Evolutionary conservation across 257 asterid genomes (phyloP).

Genomic region (Jacaranda copaia): DNA sequence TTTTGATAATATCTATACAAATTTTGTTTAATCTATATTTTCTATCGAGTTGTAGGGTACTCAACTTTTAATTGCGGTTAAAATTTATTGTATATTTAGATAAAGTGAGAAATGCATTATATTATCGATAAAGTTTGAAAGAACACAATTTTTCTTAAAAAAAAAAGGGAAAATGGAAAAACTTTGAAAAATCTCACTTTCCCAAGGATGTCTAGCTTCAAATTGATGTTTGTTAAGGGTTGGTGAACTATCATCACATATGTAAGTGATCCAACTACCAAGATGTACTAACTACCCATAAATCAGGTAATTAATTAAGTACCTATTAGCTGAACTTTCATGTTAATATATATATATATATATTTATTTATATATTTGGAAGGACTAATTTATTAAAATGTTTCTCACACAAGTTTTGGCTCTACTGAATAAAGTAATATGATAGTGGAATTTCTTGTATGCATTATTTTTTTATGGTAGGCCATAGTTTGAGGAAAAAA

Average conservation of each 20-base stretch:
- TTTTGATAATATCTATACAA: too few species aligned
- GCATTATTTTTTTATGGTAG: neutral
- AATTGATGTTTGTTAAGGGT: neutral
- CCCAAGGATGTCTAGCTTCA: too few species aligned
- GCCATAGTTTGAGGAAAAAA: slow-evolving; percentile 17
- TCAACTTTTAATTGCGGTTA: too few species aligned
- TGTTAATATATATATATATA: neutral
- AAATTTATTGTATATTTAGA: too few species aligned
- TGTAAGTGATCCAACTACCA: slow-evolving; percentile 23
- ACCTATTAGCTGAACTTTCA: neutral
- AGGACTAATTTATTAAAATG: neutral
- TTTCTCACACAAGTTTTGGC: neutral
- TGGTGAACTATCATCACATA: slow-evolving; percentile 12
- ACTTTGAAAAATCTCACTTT: too few species aligned
- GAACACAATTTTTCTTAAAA: too few species aligned
- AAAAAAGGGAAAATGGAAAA: too few species aligned
- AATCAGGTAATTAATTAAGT: neutral
- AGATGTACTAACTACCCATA: neutral
- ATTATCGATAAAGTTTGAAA: too few species aligned
- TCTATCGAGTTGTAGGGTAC: too few species aligned
- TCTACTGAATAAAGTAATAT: neutral
- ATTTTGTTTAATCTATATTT: too few species aligned
- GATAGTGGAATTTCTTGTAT: neutral
- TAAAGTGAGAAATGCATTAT: too few species aligned
- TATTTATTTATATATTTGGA: neutral